phyloP scores from a whole-genome alignment of 106 monocot genomes.

The Vanilla planifolia region DNA sequence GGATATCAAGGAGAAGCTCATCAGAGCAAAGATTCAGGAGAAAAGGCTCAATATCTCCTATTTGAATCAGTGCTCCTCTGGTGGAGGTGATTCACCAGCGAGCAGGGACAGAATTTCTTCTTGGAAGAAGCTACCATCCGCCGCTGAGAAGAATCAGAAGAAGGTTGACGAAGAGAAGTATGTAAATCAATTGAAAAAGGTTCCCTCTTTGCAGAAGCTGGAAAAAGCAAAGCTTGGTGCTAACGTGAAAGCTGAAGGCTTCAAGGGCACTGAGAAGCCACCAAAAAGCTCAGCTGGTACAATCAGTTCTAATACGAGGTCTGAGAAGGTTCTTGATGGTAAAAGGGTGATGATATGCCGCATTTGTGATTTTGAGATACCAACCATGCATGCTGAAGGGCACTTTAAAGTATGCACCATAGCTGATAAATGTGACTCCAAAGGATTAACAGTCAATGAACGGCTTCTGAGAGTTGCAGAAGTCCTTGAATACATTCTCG shows the following conservation, averaged over 20 bases:
- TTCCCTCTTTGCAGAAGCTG: slow-evolving; percentile 7
- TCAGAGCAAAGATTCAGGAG: slow-evolving; percentile 39
- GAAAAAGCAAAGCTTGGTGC: slow-evolving; percentile 19
- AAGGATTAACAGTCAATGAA: slow-evolving; percentile 70
- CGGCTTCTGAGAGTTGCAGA: slow-evolving; percentile 69
- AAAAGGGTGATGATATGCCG: slow-evolving; percentile 79
- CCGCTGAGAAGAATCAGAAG: slow-evolving; percentile 61
- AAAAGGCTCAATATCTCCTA: slow-evolving; percentile 18
- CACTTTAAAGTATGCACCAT: slow-evolving; percentile 84
- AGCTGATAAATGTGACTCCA: slow-evolving; percentile 77
- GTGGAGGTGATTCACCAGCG: slow-evolving; percentile 23
- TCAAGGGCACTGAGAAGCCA: neutral
- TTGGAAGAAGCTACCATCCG: slow-evolving; percentile 94
- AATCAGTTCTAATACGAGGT: neutral
- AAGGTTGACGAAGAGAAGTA: slow-evolving; percentile 13
- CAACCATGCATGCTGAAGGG: slow-evolving; percentile 64
- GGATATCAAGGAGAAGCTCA: slow-evolving; percentile 52
- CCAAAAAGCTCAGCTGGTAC: slow-evolving; percentile 11
- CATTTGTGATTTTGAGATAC: slow-evolving; percentile 94
- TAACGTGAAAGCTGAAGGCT: slow-evolving; percentile 15
- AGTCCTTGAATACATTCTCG: slow-evolving; percentile 68
- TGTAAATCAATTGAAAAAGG: slow-evolving; percentile 3
- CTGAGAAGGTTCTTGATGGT: slow-evolving; percentile 17
- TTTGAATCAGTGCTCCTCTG: slow-evolving; percentile 23
- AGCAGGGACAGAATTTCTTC: slow-evolving; percentile 75